Percentiles rank a stretch among this genome's conserved stretches.
Evolutionary conservation across 1,284 basidiomycete genomes (phyloP).

Genomic region (Thecaphora thlaspeos): DNA sequence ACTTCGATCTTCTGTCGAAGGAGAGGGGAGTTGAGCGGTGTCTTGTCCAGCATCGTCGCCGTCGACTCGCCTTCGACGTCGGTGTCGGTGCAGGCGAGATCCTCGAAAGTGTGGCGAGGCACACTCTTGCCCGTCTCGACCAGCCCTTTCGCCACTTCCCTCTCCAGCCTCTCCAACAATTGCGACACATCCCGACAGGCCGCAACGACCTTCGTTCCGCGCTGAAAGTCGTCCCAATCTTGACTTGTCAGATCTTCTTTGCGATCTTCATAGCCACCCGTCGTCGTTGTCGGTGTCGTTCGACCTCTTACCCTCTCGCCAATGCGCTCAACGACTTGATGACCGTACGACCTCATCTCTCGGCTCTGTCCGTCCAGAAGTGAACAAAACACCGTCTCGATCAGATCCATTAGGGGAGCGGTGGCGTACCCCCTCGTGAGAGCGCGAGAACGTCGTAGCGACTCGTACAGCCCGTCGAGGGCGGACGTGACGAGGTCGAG

Average conservation of each 20-base stretch:
- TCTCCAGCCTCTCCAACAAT: no score
- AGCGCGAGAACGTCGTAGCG: conserved; percentile 6
- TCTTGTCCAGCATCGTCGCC: conserved; percentile 10
- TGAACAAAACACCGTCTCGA: background rate
- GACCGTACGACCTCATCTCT: background rate
- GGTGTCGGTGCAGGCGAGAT: background rate
- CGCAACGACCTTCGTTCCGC: conserved; percentile 15
- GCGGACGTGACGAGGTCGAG: background rate
- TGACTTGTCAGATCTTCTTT: conserved; percentile 15
- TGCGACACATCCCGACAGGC: conserved; percentile 19
- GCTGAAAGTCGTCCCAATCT: conserved; percentile 33
- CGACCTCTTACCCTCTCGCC: background rate
- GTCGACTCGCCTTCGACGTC: background rate
- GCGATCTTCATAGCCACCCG: conserved; percentile 18
- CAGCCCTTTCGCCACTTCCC: conserved; percentile 20
- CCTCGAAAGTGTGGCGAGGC: background rate
- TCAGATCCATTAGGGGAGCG: background rate
- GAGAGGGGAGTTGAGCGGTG: conserved; percentile 15
- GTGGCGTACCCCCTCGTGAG: conserved; percentile 27
- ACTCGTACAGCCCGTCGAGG: conserved; percentile 10
- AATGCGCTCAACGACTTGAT: background rate
- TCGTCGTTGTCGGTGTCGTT: no score
- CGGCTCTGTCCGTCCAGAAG: background rate
- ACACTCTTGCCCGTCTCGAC: conserved; percentile 10
- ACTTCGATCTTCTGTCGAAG: background rate